Evolutionary conservation across 495 filamentous ascomycete species (phyloP).

Genomic region (Articulospora tetracladia): DNA sequence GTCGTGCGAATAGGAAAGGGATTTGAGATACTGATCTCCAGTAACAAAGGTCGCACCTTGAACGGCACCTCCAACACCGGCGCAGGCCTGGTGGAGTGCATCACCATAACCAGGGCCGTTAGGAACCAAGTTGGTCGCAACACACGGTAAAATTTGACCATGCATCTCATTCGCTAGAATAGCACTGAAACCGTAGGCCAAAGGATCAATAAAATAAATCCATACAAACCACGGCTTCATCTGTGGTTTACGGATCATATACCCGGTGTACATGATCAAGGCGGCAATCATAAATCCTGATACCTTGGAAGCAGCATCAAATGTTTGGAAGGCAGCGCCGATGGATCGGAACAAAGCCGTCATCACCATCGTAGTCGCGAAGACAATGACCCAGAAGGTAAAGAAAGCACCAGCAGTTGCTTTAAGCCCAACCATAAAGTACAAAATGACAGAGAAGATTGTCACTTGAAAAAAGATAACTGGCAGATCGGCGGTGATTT

Average conservation of each 20-base stretch:
- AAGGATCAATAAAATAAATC: constrained; percentile 32
- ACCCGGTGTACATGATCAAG: constrained; percentile 35
- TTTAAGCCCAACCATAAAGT: constrained; percentile 57
- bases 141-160: constrained; percentile 44
- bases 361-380: constrained; percentile 39
- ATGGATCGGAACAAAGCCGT: constrained; percentile 50
- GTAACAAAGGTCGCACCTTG: constrained; percentile 48
- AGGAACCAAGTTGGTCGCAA: constrained; percentile 48
- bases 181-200: constrained; percentile 38
- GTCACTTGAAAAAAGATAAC: constrained; percentile 59
- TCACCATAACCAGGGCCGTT: constrained; percentile 52
- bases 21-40: constrained; percentile 66
- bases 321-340: constrained; percentile 44
- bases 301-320: constrained; percentile 52
- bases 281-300: constrained; percentile 41
- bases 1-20: constrained; percentile 53
- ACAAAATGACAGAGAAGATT: constrained; percentile 62
- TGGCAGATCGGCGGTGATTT: constrained; percentile 64
- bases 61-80: constrained; percentile 48
- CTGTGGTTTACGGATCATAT: constrained; percentile 33
- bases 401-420: constrained; percentile 48
- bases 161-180: constrained; percentile 42
- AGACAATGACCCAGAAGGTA: constrained; percentile 42
- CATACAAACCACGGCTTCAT: constrained; percentile 35
- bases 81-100: constrained; percentile 56